Conservation (phyloP, 2,329 filamentous ascomycete species). For the Penicillium freii region DNA sequence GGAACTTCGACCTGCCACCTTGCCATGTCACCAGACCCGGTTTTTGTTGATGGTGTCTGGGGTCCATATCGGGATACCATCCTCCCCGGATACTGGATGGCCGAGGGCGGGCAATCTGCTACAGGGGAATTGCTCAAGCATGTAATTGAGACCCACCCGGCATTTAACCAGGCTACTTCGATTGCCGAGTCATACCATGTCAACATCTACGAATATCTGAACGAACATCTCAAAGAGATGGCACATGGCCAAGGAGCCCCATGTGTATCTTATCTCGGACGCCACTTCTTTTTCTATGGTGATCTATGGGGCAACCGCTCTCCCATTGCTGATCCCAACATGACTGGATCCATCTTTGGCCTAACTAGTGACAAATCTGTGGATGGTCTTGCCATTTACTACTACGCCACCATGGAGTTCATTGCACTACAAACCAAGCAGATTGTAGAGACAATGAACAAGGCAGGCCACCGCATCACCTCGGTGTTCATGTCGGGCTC, state of each 20-base stretch:
- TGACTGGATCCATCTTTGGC: constrained; percentile 84
- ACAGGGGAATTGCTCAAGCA: constrained; percentile 93
- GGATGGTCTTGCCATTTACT: constrained; percentile 81
- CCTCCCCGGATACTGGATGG: constrained; percentile 91
- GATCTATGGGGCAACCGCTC: constrained; percentile 94
- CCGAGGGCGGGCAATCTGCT: constrained; percentile 93
- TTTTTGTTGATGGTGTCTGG: constrained; percentile 96
- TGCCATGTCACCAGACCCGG: constrained; percentile 87
- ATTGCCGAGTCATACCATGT: constrained; percentile 77
- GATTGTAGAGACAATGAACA: constrained; percentile 93
- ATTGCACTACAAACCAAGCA: constrained; percentile 93
- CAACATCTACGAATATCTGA: constrained; percentile 94
- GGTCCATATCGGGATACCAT: constrained; percentile 94
- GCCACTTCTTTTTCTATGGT: constrained; percentile 98
- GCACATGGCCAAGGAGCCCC: constrained; percentile 67
- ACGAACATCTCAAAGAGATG: constrained; percentile 78
- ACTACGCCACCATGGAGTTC: constrained; percentile 94
- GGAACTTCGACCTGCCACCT: constrained; percentile 97
- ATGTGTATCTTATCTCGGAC: constrained; percentile 77
- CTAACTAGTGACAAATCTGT: constrained; percentile 79
- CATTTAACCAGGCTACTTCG: constrained; percentile 75
- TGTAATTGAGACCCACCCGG: constrained; percentile 91
- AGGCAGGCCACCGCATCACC: constrained; percentile 77
- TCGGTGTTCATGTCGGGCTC: constrained; percentile 99
- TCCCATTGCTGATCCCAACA: constrained; percentile 82